Conservation (phyloP, 202 grass and related monocot species). For the Panicum hallii region DNA sequence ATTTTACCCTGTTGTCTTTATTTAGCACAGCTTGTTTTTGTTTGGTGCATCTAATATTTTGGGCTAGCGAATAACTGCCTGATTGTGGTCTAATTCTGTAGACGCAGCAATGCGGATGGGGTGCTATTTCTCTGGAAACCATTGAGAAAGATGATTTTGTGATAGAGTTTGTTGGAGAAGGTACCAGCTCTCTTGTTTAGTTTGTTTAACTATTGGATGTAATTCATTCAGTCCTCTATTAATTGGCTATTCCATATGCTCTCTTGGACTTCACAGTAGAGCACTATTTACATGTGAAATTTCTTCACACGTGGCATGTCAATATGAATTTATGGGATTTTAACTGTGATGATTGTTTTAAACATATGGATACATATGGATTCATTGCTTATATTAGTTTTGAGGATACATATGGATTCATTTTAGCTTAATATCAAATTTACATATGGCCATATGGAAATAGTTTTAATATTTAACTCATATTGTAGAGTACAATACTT, state of each 20-base stretch:
- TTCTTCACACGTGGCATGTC: not conserved
- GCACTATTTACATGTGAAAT: not conserved
- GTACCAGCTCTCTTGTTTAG: slow-evolving; percentile 44
- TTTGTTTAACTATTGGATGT: not conserved
- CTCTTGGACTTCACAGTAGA: not conserved
- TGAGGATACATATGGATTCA: not conserved
- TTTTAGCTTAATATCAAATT: slow-evolving; percentile 2
- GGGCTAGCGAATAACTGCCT: slow-evolving; percentile 11
- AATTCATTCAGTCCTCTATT: slow-evolving; percentile 1
- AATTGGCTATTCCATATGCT: not conserved
- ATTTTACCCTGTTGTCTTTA: not conserved
- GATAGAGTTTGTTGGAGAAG: slow-evolving; percentile 99
- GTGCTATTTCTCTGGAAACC: slow-evolving; percentile 62
- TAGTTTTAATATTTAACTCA: not conserved
- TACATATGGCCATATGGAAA: not conserved
- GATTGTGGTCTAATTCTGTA: slow-evolving; percentile 43
- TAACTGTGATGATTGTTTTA: not conserved
- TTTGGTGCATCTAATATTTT: slow-evolving; percentile 25
- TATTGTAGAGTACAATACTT: not conserved
- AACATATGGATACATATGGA: too few relatives aligned
- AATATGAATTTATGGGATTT: not conserved
- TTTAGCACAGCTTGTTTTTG: not conserved
- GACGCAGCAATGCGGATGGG: slow-evolving; percentile 90
- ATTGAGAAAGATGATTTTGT: slow-evolving; percentile 89
- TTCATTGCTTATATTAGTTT: not conserved